These are phyloP conservation scores for Coprinopsis marcescibilis DNA, from an alignment of 768 basidiomycete species.

Conservation along the genomic window DNA sequence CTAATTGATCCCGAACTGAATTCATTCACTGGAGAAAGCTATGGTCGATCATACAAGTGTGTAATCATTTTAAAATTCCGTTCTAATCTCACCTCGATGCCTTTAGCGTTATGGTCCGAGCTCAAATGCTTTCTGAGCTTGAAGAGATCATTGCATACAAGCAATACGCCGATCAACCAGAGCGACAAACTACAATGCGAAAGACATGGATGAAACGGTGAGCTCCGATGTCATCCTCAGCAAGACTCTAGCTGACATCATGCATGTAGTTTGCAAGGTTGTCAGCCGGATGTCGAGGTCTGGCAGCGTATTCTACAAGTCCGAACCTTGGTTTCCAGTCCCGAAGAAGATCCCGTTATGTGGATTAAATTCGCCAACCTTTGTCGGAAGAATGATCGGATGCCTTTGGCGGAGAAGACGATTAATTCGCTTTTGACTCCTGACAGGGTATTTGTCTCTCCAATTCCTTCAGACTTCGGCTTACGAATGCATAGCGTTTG, in stretches of 20 bases:
- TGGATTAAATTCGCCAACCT: constrained; percentile 99
- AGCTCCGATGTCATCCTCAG: constrained; percentile 12
- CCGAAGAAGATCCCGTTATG: constrained; percentile 92
- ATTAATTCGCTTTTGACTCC: constrained; percentile 86
- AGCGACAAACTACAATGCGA: constrained; percentile 83
- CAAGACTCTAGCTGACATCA: not conserved
- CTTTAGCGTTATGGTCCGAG: constrained; percentile 85
- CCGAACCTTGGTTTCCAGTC: constrained; percentile 85
- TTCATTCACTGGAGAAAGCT: constrained; percentile 90
- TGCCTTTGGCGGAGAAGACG: constrained; percentile 95
- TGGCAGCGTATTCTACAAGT: constrained; percentile 99
- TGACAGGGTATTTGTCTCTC: constrained; percentile 43
- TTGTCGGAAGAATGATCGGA: constrained; percentile 91
- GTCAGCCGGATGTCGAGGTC: constrained; percentile 96
- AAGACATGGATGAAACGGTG: constrained; percentile 98
- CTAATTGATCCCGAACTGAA: constrained; percentile 86
- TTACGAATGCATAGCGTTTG: constrained; percentile 32
- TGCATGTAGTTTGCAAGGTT: constrained; percentile 72
- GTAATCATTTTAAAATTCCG: constrained; percentile 17
- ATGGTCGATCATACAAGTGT: constrained; percentile 96
- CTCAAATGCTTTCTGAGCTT: constrained; percentile 96
- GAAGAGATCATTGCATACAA: constrained; percentile 98
- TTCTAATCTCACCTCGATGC: constrained; percentile 5
- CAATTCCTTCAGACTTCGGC: not conserved
- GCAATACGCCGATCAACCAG: constrained; percentile 88